phyloP scores from a whole-genome alignment of 768 basidiomycete species.

The Russula ochroleuca region DNA sequence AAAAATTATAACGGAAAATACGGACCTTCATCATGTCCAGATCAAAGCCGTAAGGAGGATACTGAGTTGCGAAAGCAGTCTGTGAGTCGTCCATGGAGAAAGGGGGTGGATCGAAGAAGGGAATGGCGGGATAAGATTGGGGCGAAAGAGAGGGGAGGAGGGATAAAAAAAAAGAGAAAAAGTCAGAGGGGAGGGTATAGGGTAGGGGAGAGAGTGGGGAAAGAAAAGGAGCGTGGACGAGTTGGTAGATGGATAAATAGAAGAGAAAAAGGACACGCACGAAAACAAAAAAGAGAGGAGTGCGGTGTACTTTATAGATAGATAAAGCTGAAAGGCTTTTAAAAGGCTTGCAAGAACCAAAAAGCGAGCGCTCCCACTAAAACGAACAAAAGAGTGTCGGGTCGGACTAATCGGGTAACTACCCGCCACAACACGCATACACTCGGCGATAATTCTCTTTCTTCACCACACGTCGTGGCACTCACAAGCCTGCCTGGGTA shows the following conservation, averaged over 20 bases:
- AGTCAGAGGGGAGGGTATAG: conserved; percentile 51
- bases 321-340: conserved; percentile 22
- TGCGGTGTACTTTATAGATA: conserved; percentile 37
- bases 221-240: conserved; percentile 31
- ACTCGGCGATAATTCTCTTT: too few species aligned
- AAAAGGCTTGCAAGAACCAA: conserved; percentile 21
- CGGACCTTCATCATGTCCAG: conserved; percentile 90
- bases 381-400: not conserved
- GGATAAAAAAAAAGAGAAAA: conserved; percentile 42
- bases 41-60: conserved; percentile 70
- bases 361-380: conserved; percentile 17
- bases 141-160: conserved; percentile 23
- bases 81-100: conserved; percentile 67
- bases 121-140: conserved; percentile 22
- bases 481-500: too few species aligned
- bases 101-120: conserved; percentile 22
- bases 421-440: not conserved
- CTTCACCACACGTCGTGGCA: too few species aligned
- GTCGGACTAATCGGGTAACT: not conserved
- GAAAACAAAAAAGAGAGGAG: conserved; percentile 39
- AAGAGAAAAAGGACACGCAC: conserved; percentile 39
- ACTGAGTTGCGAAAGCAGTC: conserved; percentile 63
- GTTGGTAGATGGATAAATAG: conserved; percentile 28
- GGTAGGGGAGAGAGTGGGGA: conserved; percentile 33
- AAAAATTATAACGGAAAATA: conserved; percentile 6